Percentiles rank a stretch among this genome's conserved stretches.
These are phyloP conservation scores for Pinus taeda DNA, from an alignment of 75 land plant species.

Conservation along the genomic window DNA sequence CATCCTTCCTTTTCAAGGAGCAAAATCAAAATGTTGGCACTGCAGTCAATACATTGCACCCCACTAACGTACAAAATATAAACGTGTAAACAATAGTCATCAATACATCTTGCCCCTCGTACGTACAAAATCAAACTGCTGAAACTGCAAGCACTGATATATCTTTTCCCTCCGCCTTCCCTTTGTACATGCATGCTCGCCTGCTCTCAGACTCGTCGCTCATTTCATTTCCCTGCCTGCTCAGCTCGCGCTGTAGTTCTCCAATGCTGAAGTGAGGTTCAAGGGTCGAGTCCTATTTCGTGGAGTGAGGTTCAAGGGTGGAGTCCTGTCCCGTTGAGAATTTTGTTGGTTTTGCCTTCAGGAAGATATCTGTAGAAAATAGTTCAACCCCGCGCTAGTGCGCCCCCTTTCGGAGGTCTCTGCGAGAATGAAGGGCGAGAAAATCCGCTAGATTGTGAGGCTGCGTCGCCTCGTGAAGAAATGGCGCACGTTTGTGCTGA, in stretches of 20 bases:
- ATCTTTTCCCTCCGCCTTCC: not conserved
- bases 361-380: not conserved
- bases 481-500: not conserved
- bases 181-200: too few species aligned
- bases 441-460: slow-evolving; percentile 8
- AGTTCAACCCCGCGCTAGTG: not conserved
- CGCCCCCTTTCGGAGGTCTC: not conserved
- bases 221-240: not conserved
- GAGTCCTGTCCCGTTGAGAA: not conserved
- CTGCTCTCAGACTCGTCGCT: too few species aligned
- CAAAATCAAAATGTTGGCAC: too few species aligned
- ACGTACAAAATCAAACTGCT: too few species aligned
- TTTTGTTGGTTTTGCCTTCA: not conserved
- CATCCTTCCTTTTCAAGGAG: too few species aligned
- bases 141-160: too few species aligned
- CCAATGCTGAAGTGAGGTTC: not conserved
- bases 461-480: not conserved
- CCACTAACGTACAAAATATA: too few species aligned
- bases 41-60: too few species aligned
- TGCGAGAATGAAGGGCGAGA: not conserved
- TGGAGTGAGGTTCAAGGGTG: not conserved
- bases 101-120: too few species aligned
- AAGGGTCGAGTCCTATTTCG: not conserved
- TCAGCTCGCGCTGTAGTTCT: not conserved
- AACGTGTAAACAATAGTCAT: too few species aligned